Evolutionary conservation across 768 basidiomycete genomes (phyloP).

Genomic region (Hypholoma sublateritium): DNA sequence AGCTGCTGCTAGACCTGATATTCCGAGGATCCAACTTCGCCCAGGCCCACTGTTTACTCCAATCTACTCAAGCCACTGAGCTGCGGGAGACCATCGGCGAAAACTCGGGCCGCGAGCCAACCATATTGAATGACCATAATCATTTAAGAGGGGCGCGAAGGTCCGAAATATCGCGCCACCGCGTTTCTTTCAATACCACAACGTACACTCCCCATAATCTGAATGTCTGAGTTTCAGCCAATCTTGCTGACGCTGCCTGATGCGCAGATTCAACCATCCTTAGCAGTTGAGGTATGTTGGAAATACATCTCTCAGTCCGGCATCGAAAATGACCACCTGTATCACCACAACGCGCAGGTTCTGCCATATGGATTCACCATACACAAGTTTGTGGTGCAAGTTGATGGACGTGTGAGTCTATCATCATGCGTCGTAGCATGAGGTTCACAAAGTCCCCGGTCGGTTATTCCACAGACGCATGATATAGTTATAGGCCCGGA

Average conservation of each 20-base stretch:
- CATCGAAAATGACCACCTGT: constrained; percentile 3
- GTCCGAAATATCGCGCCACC: not conserved
- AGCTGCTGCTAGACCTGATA: too few relatives aligned
- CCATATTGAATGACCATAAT: not conserved
- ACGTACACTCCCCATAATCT: not conserved
- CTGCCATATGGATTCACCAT: constrained; percentile 69
- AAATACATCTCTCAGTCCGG: not conserved
- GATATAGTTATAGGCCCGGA: constrained; percentile 78
- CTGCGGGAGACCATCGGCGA: constrained; percentile 16
- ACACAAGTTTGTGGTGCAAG: constrained; percentile 65
- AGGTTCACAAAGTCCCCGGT: not conserved
- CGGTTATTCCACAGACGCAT: constrained; percentile 49
- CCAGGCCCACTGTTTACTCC: too few relatives aligned
- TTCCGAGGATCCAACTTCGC: too few relatives aligned
- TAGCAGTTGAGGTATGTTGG: constrained; percentile 59
- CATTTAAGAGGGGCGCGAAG: constrained; percentile 1
- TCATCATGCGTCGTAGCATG: not conserved
- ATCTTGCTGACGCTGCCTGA: constrained; percentile 51
- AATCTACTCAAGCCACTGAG: too few relatives aligned
- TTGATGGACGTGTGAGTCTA: constrained; percentile 55
- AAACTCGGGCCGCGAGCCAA: constrained; percentile 12
- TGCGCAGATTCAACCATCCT: constrained; percentile 46
- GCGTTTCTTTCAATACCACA: constrained; percentile 7
- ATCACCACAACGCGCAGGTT: constrained; percentile 38
- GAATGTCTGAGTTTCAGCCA: constrained; percentile 51